These are phyloP conservation scores for Aspergillus fructus DNA, from an alignment of 2,329 filamentous ascomycete genomes.

Conservation along the genomic window DNA sequence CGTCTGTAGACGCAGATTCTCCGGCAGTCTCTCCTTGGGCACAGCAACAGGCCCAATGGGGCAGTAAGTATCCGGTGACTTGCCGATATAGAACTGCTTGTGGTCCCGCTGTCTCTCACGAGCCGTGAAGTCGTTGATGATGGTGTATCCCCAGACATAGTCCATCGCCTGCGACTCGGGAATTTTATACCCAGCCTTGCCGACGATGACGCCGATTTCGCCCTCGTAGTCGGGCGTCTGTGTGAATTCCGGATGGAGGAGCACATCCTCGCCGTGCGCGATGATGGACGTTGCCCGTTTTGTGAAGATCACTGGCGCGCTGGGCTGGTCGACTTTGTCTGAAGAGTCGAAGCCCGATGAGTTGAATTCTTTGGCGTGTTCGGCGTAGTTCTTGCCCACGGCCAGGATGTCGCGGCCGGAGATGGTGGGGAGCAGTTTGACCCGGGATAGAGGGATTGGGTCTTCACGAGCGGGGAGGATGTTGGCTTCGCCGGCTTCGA, in stretches of 20 bases:
- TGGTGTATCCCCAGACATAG: constrained; percentile 58
- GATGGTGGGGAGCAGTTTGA: constrained; percentile 50
- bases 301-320: constrained; percentile 58
- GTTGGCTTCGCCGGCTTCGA: constrained; percentile 45
- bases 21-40: constrained; percentile 45
- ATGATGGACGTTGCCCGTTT: constrained; percentile 56
- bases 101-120: constrained; percentile 57
- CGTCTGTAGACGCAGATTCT: constrained; percentile 44
- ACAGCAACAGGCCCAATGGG: constrained; percentile 58
- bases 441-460: constrained; percentile 28
- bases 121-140: constrained; percentile 58
- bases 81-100: constrained; percentile 62
- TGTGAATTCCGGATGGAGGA: constrained; percentile 50
- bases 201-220: constrained; percentile 58
- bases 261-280: constrained; percentile 48
- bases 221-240: constrained; percentile 56
- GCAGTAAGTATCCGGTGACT: constrained; percentile 56
- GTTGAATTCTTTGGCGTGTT: constrained; percentile 60
- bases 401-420: constrained; percentile 53
- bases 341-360: constrained; percentile 55
- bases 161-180: constrained; percentile 47
- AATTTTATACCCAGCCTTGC: constrained; percentile 49
- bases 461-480: constrained; percentile 36
- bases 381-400: constrained; percentile 59
- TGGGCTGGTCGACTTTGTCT: constrained; percentile 54